Evolutionary conservation across 2,329 filamentous ascomycete genomes (phyloP), one percentile per base, ranked within the genome.

Genomic region (Pseudopithomyces maydicus): DNA sequence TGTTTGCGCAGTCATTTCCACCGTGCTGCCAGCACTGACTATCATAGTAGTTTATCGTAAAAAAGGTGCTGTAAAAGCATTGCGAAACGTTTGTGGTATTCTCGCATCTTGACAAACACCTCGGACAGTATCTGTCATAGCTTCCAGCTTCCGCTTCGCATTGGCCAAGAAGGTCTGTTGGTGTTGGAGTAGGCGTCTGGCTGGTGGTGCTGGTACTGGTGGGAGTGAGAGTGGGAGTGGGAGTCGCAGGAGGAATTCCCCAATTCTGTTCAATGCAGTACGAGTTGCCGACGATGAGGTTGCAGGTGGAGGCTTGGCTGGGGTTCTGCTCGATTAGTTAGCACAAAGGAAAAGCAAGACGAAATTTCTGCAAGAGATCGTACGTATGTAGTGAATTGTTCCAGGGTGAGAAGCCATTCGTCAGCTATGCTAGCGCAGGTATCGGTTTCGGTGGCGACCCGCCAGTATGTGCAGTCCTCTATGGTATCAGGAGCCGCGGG

Each of bases 401-500:
- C 49, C 11, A 35, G 26, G 10, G 38, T 52, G 15, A 36, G 3
- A 52, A 7, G 22, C 38, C 15, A 38, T 2, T 35, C 23, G 7
- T n/a, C 36, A 14, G 15, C 23, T 12, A 52, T 35, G 19, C 14
- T 20, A 11, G 8, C 33, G 43, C 55, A 57, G 2, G 43, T 57
- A 10, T 39, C 32, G 22, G 6, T 35, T 10, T 23, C 33, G 15
- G 6, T 22, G n/a, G 48, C 54, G 20, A 53, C 26, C 3, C 43
- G 19, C 55, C 55, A 57, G 10, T 19, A 35, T 19, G 49, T 47
- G 33, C 49, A 57, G 44, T 57, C 55, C 22, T 39, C 17, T 26
- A 57, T 53, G 19, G 55, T 57, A 35, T 57, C 55, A 17, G 55
- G 12, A 33, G 41, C 42, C 10, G 55, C 44, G 7, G 55, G 41